Base-by-base conservation (phyloP, 2,329 filamentous ascomycete genomes). In the Xylogone sp. region DNA sequence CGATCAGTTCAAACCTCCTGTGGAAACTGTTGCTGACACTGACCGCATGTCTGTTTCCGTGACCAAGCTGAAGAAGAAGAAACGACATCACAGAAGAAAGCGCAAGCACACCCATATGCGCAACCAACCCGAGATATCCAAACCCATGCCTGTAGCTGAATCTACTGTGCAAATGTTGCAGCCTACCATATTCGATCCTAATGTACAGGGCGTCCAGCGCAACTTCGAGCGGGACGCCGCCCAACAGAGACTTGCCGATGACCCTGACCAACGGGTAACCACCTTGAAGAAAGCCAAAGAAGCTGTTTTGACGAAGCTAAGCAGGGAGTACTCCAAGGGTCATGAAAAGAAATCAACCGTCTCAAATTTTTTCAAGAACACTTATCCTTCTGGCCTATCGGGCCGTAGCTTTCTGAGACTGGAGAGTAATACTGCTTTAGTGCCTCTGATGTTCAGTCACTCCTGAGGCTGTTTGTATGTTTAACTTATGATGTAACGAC, bases 381-480 rank as follows among this genome's bases (percentile, higher is more conserved):
- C 58, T 5, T 64, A 56, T 45, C 61, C 59, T 2, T 50, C 51
- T 9, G 53, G 54, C 3, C 54, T 56, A 57, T 59, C 56, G 45
- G 56, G 51, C 21, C 55, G 53, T 46, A 52, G 52, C 3, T 47
- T 62, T 44, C 52, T 62, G 43, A 18, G 55, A 20, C 50, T 81
- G 62, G 79, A 82, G 54, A 79, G 76, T 57, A 72, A 71, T 61
- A 77, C 74, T 46, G 72, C 73, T 18, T 60, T 82, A 59, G 82
- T 86, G 55, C 82, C 82, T 55, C 68, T 86, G 62, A 78, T 85
- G 66, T 82, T 84, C 52, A 81, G 75, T 64, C 71, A 75, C 10
- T 66, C 57, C 47, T 64, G 56, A 52, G 19, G 43, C 22, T 27
- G 9, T 45, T 46, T 46, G 45, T n/a, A 50, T 50, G 43, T 21